Evolutionary conservation across 2,329 filamentous ascomycete genomes (phyloP), one percentile per base, ranked within the genome.

Genomic region (Colletotrichum brevisporum): DNA sequence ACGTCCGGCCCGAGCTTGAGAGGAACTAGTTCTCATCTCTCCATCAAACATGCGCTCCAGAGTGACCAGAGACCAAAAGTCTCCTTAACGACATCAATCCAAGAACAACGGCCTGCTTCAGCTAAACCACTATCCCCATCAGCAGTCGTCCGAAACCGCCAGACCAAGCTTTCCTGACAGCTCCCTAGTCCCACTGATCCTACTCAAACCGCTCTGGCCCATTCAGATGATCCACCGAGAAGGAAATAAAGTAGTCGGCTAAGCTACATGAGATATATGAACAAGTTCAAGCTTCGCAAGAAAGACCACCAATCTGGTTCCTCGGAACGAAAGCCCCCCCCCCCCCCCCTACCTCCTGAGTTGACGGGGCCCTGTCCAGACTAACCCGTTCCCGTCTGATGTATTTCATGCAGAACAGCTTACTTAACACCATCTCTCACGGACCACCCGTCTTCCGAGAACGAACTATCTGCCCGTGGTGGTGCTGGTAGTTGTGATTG

Each of bases 101-200:
- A 39, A 68, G 41, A 27, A n/a, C 53, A 53, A 41, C 39, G 47
- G 60, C 31, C 59, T 27, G 65, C 65, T 53, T 68, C 60, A 68
- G n/a, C 39, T 68, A 63, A 27, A 64, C 18, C 16, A 12, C 12
- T 24, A 9, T 8, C 12, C 27, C 13, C 24, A n/a, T 43, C 16
- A 5, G 2, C n/a, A 18, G 24, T 63, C 58, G 43, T 67, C 52
- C 51, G 58, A 63, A 67, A 56, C 26, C 15, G n/a, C 8, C 21
- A 45, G 48, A 24, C 13, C 36, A 50, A 63, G 51, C 60, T 48
- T 63, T 54, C 47, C 50, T 62, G 59, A 54, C 54, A 48, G 13
- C n/a, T 4, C 15, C 21, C 21, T 48, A 26, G 6, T 27, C 13
- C 8, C 16, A 12, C 21, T 2, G 2, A 24, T 54, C 27, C 27